Base-by-base conservation (phyloP, 2,329 filamentous ascomycete species). In the Penicillium brevicompactum region DNA sequence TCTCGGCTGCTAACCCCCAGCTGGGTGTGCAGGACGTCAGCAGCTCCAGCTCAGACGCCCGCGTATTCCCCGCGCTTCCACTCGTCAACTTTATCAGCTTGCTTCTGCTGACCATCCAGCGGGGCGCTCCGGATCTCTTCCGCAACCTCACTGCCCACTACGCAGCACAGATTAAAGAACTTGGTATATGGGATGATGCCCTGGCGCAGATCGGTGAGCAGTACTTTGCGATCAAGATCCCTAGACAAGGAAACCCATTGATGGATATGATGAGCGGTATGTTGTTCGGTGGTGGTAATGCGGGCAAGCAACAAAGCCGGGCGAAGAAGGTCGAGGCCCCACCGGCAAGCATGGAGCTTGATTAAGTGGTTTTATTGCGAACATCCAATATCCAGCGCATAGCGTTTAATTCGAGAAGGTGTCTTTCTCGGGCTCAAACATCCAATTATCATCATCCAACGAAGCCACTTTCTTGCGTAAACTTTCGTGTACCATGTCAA, bases 191-290 rank as follows among this genome's bases (percentile, higher is more conserved):
- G 93, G 85, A 87, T 32, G 92, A 91, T 70, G 83, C 91, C 22
- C 78, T 99, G 57, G 88, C 92, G 65, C 87, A 91, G 73, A 87
- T 99, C 66, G 93, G 89, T 46, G 93, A 99, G 78, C 92, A 96
- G 85, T 99, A 97, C 80, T 99, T 99, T 77, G 87, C 87, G 34
- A 95, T 99, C 72, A 85, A 87, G 78, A 88, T 92, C 70, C 93
- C 92, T 45, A 84, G 89, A 67, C 91, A 96, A 78, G 89, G 88
- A 61, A 97, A 97, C 74, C 92, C 92, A 3, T 80, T 99, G 74
- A 86, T 97, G 76, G 94, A 99, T 72, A 97, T 99, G 92, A 95
- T 99, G 90, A 92, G 92, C 46, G 92, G 87, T 59, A 85, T 99
- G 81, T 90, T 99, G 68, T 92, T 92, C 46, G 91, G 91, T 55